Percentiles rank a stretch among this genome's conserved stretches.
Conservation (phyloP, 192 early-diverging fungal species). For the Oehlia diaphana region DNA sequence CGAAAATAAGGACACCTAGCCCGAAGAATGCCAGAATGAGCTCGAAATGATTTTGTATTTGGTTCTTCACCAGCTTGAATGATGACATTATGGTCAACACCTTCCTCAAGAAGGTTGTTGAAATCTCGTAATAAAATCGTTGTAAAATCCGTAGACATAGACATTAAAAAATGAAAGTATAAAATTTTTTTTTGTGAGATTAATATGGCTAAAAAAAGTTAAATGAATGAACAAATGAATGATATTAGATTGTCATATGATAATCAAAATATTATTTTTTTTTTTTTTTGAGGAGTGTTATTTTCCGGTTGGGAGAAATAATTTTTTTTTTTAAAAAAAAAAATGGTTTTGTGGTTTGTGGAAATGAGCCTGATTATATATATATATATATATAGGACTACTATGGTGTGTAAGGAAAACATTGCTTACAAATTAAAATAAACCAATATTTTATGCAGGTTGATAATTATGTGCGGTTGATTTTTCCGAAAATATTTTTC, state of each 20-base stretch:
- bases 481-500: too few species aligned
- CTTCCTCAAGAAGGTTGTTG: not conserved
- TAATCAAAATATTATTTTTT: not conserved
- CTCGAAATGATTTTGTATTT: conserved; percentile 13
- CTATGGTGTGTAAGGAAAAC: too few species aligned
- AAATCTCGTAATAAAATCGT: conserved; percentile 11
- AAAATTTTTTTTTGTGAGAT: not conserved
- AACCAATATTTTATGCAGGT: too few species aligned
- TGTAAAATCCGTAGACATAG: conserved; percentile 7
- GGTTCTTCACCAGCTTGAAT: conserved; percentile 17
- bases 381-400: too few species aligned
- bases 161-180: not conserved
- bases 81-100: conserved; percentile 3
- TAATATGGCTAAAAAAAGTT: not conserved
- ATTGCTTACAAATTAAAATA: too few species aligned
- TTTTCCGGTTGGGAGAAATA: not conserved
- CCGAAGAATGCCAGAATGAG: conserved; percentile 5
- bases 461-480: too few species aligned
- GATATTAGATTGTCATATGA: not conserved
- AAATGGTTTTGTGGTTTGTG: too few species aligned
- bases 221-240: not conserved
- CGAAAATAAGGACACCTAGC: conserved; percentile 20
- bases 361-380: too few species aligned
- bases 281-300: too few species aligned
- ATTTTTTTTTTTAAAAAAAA: not conserved